Base-by-base conservation (phyloP, 2,329 filamentous ascomycete species). In the Hortaea sp. region DNA sequence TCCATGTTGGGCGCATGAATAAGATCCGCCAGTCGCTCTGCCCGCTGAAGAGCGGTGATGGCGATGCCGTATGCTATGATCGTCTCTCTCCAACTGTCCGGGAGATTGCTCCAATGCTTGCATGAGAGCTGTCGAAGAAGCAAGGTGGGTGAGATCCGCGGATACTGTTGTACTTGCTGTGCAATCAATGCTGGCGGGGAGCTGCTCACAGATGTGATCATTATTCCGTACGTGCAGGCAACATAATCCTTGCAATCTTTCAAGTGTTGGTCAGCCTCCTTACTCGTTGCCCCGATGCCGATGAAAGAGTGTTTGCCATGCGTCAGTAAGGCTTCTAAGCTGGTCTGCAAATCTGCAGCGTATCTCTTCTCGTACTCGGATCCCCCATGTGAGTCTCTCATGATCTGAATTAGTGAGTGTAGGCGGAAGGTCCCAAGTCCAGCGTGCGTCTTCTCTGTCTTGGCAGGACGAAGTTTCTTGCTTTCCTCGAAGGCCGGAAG, bases 81-180 rank as follows among this genome's bases (percentile, higher is more conserved):
- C 0, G 47, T 55, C 7, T 69, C 54, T 30, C 68, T 69, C 57
- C 71, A 65, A 0, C 58, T 57, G 0, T 39, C 7, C 0, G 68
- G 65, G 9, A 73, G 69, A 0, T 7, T 7, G 0, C 39, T 29
- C 1, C 49, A 49, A 0, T 60, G 60, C 0, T 55, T 65, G 0
- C 66, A 67, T 5, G 71, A 64, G 0, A 81, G 57, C 32, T 74
- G 70, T 39, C 72, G 67, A 0, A 81, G 66, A 0, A 79, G 49
- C 0, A 70, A 61, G 0, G 68, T 45, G 0, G 61, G 62, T 0
- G 70, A 74, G 2, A 72, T 49, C 1, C 60, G 64, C 0, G 76
- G 76, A 69, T 71, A 76, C 31, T 7, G 31, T 34, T 34, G 31
- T n/a, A n/a, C 31, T 34, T n/a, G 7, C 7, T n/a, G 7, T 7